Evolutionary conservation across 192 early-diverging fungal genomes (phyloP).

Genomic region (Rhizophlyctis rosea): DNA sequence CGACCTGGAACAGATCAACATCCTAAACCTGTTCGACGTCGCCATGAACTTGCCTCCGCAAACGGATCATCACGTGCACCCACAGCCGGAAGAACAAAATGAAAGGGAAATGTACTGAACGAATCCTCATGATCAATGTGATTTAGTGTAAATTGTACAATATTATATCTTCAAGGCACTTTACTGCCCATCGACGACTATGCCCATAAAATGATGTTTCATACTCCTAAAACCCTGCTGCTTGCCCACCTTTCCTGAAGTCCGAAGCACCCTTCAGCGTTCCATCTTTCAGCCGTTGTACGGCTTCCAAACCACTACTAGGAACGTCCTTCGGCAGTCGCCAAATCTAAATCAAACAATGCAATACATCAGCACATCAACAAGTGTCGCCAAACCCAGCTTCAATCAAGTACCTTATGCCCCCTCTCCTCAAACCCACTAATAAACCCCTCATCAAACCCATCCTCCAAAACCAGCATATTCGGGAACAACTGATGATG

Average conservation of each 20-base stretch:
- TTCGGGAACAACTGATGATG: constrained; percentile 94
- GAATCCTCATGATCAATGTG: too few species aligned
- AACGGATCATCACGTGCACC: too few species aligned
- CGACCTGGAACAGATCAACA: constrained; percentile 31
- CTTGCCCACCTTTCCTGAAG: constrained; percentile 38
- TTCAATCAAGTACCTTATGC: constrained; percentile 15
- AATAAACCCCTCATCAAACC: constrained; percentile 7
- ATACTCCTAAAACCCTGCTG: constrained; percentile 35
- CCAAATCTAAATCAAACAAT: too few species aligned
- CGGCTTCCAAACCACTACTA: constrained; percentile 33
- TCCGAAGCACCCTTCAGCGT: constrained; percentile 40
- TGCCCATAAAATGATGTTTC: too few species aligned
- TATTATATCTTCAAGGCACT: too few species aligned
- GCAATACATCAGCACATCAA: background rate
- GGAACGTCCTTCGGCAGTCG: constrained; percentile 21
- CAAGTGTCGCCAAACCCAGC: background rate
- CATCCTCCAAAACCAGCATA: constrained; percentile 35
- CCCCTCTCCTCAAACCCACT: constrained; percentile 14
- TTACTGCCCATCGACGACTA: too few species aligned
- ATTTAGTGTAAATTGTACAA: too few species aligned
- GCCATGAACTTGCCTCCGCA: constrained; percentile 28
- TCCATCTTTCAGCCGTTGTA: constrained; percentile 28
- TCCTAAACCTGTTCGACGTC: constrained; percentile 56
- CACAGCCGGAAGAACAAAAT: too few species aligned
- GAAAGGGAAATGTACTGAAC: too few species aligned